These are phyloP conservation scores for Aspergillus transmontanensis DNA, from an alignment of 2,329 filamentous ascomycete genomes.

Conservation along the genomic window DNA sequence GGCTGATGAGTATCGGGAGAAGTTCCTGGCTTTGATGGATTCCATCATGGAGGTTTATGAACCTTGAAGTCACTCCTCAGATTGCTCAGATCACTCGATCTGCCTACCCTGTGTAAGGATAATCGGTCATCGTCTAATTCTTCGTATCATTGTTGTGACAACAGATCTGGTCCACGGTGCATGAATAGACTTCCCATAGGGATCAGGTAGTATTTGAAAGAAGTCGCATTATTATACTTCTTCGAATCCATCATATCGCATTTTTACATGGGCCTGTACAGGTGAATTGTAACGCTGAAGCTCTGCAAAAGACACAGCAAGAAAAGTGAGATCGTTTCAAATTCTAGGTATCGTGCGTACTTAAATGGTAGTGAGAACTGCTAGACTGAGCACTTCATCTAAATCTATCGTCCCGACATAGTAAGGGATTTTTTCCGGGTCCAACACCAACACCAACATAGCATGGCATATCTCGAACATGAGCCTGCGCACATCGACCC, in stretches of 20 bases:
- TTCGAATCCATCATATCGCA: background rate
- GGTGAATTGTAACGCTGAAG: background rate
- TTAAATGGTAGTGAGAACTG: background rate
- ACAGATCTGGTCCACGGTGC: too few relatives aligned
- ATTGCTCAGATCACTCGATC: too few relatives aligned
- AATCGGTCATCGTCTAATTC: too few relatives aligned
- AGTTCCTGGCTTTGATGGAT: conserved; percentile 57
- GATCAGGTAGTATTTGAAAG: background rate
- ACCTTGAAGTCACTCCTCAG: background rate
- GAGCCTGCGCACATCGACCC: background rate
- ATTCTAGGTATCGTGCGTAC: conserved; percentile 2
- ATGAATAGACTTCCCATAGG: background rate
- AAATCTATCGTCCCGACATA: background rate
- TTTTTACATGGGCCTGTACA: background rate
- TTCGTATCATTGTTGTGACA: too few relatives aligned
- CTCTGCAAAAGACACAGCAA: background rate
- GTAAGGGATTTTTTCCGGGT: background rate
- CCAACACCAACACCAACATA: background rate
- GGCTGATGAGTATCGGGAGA: conserved; percentile 65
- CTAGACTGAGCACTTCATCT: conserved; percentile 1
- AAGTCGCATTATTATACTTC: background rate
- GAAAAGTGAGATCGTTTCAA: background rate
- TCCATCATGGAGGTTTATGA: conserved; percentile 44
- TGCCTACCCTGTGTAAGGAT: too few relatives aligned
- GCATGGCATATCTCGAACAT: background rate